These are phyloP conservation scores for Thalia dealbata DNA, from an alignment of 176 grass and related monocot species.

Conservation along the genomic window DNA sequence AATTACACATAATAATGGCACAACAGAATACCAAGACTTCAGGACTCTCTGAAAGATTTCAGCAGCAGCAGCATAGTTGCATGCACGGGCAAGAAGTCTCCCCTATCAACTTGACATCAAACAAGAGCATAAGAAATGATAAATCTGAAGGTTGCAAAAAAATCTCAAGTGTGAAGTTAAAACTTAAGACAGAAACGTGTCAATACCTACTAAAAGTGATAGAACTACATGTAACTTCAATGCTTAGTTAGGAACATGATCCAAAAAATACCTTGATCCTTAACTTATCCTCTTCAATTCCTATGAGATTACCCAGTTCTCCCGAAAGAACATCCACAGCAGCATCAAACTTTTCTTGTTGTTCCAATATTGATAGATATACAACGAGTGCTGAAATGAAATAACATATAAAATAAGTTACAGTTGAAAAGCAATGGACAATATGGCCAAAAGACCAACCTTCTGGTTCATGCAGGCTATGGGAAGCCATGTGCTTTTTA, in stretches of 20 bases:
- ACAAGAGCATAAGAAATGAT: constrained; percentile 41
- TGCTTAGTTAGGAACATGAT: constrained; percentile 28
- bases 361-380: constrained; percentile 89
- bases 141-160: background rate
- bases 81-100: constrained; percentile 67
- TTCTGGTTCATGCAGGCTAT: constrained; percentile 18
- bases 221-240: background rate
- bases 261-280: constrained; percentile 58
- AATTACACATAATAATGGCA: constrained; percentile 10
- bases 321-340: constrained; percentile 91
- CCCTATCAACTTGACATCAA: constrained; percentile 95
- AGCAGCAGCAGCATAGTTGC: constrained; percentile 52
- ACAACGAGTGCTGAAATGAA: constrained; percentile 56
- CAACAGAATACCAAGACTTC: constrained; percentile 64
- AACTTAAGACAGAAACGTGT: background rate
- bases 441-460: constrained; percentile 8
- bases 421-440: background rate
- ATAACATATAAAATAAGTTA: constrained; percentile 15
- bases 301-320: constrained; percentile 77
- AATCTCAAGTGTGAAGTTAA: background rate
- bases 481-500: constrained; percentile 19
- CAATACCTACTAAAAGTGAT: background rate
- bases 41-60: constrained; percentile 78
- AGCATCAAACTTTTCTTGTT: constrained; percentile 76
- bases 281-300: constrained; percentile 83